phyloP scores from a whole-genome alignment of 495 filamentous ascomycete species.

The Neurospora tetrasperma region DNA sequence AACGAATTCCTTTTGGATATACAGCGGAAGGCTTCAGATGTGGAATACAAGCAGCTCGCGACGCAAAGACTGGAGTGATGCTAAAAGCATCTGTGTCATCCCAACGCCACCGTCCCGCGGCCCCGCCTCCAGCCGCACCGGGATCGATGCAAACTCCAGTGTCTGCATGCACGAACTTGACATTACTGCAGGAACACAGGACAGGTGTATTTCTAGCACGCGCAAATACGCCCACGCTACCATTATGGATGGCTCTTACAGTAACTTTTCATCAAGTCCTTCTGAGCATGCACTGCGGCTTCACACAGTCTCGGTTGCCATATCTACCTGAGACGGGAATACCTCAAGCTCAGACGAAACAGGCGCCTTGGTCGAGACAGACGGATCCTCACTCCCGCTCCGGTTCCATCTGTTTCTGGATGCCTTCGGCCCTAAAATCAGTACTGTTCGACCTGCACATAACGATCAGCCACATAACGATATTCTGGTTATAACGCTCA shows the following conservation, averaged over 20 bases:
- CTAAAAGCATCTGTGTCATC: background rate
- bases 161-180: background rate
- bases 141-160: constrained; percentile 1
- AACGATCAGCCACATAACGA: no score
- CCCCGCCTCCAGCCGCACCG: background rate
- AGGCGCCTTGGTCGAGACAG: background rate
- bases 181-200: background rate
- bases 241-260: background rate
- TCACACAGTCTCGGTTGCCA: background rate
- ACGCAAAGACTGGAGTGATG: background rate
- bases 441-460: no score
- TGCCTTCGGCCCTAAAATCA: background rate
- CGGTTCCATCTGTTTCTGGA: background rate
- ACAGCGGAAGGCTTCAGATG: background rate
- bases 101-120: background rate
- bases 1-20: background rate
- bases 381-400: background rate
- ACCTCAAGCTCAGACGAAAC: background rate
- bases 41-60: background rate
- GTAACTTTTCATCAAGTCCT: background rate
- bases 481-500: no score
- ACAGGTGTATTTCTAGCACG: background rate
- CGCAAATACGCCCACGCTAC: background rate
- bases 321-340: background rate
- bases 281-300: background rate